Evolutionary conservation across 495 filamentous ascomycete genomes (phyloP), one percentile per base, ranked within the genome.

Genomic region (Lindgomyces ingoldianus): DNA sequence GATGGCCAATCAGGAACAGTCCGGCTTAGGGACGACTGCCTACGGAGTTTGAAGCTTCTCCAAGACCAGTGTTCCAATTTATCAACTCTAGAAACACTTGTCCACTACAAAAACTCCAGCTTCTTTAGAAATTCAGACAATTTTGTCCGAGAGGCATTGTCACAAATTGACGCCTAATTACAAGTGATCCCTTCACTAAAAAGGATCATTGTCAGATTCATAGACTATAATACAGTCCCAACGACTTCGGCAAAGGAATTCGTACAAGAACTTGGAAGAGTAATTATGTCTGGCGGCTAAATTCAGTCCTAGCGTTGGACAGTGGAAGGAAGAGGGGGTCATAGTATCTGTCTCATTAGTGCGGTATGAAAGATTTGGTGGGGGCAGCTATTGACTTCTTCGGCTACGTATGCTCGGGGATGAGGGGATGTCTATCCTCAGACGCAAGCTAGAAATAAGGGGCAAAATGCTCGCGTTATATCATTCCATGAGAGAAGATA

Each of bases 61-160:
- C 50, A 21, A 16, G 24, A 30, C 50, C 2, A 53, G 11, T 53
- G 50, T 16, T 11, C 27, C 24, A 29, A 53, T 12, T 4, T 53
- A 10, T 53, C 50, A 16, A 53, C 50, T 8, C 25, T 53, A 19
- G 50, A 53, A 16, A 11, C n/a, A 2, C 21, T 53, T 6, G 50
- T 53, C 16, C 50, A 53, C 50, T 27, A 33, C 27, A 53, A 53
- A 26, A 53, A 53, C 26, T 53, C 50, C 10, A 53, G 50, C 50
- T 24, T 53, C 4, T 53, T 53, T 16, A 29, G 24, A 16, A 29
- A 53, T 11, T 12, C 50, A 26, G 50, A 53, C 27, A 26, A 18
- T 16, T 29, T 53, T 36, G 16, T 53, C 2, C 22, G 26, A 36
- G 50, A 33, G 27, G 50, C 50, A 16, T 53, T 53, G 27, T 29